Evolutionary conservation across 1,139 yeast species (phyloP).

Genomic region (Pichia sp.): DNA sequence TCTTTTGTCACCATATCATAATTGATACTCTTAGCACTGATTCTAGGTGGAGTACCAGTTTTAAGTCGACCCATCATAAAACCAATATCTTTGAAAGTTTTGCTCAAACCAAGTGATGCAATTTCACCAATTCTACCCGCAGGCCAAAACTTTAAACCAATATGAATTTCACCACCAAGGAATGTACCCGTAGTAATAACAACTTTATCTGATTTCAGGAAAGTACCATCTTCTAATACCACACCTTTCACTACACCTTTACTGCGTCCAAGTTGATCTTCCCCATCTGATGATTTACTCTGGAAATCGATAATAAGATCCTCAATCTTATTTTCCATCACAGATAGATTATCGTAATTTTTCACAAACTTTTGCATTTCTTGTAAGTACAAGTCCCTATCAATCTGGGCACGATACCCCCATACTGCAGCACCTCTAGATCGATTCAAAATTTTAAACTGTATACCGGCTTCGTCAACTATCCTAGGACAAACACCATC

Average conservation of each 20-base stretch:
- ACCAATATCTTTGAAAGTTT: constrained; percentile 68
- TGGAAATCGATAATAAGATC: constrained; percentile 68
- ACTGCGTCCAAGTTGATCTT: constrained; percentile 33
- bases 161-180: constrained; percentile 87
- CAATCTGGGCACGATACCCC: constrained; percentile 98
- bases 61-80: constrained; percentile 83
- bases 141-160: constrained; percentile 72
- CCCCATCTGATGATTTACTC: no score
- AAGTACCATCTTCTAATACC: constrained; percentile 57
- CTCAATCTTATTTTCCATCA: constrained; percentile 71
- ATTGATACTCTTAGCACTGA: constrained; percentile 65
- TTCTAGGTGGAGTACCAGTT: constrained; percentile 95
- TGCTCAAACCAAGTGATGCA: constrained; percentile 83
- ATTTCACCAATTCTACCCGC: constrained; percentile 93
- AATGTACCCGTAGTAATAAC: constrained; percentile 96
- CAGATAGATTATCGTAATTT: constrained; percentile 49
- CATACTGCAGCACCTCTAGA: constrained; percentile 97
- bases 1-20: constrained; percentile 55
- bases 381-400: constrained; percentile 63
- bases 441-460: constrained; percentile 77
- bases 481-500: constrained; percentile 85
- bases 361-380: constrained; percentile 73
- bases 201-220: constrained; percentile 56
- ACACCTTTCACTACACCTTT: constrained; percentile 57
- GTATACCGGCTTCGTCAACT: constrained; percentile 90